Base-by-base conservation (phyloP, 2,329 filamentous ascomycete species). In the Shiraia sp. region DNA sequence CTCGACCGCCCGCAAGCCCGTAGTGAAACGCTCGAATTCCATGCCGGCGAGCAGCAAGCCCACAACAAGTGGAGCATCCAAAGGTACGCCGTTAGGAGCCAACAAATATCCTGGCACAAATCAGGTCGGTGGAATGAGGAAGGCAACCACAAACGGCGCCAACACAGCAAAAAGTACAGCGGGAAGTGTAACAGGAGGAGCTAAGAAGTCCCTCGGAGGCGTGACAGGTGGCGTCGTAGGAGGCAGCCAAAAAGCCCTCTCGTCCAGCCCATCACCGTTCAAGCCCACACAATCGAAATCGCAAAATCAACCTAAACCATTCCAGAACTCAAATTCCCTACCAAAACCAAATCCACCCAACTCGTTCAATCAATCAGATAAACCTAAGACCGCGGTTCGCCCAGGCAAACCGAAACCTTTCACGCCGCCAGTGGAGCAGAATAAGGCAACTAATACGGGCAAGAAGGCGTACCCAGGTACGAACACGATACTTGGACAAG, bases 11-110 rank as follows among this genome's bases (percentile, higher is more conserved):
- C 57, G 55, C 14, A 66, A 65, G 24, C 54, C 64, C 6, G 61
- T 45, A 2, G 32, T 58, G 14, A 65, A 65, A 40, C 62, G 65
- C 13, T 67, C 63, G 2, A 62, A 65, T 40, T 67, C 63, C 3
- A 53, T 52, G 9, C 66, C 66, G 10, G 59, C 64, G 10, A 49
- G 53, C 3, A 55, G 45, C 13, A 59, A 55, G 27, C 46, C 48
- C 10, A 41, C 59, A 3, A 49, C 41, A 3, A 43, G 40, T 6
- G 50, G 43, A 1, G 36, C 41, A 2, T 17, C 30, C 1, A 51
- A 45, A n/a, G 38, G 42, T 12, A 47, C 46, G 3, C 55, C 64
- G 1, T 24, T 66, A 1, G 65, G 63, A 1, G 52, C 52, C 16
- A 69, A 63, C 32, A 69, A 66, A 39, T 57, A 57, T 12, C 52